phyloP scores from a whole-genome alignment of 2,329 filamentous ascomycete species.

The Herpotrichia juniperi region DNA sequence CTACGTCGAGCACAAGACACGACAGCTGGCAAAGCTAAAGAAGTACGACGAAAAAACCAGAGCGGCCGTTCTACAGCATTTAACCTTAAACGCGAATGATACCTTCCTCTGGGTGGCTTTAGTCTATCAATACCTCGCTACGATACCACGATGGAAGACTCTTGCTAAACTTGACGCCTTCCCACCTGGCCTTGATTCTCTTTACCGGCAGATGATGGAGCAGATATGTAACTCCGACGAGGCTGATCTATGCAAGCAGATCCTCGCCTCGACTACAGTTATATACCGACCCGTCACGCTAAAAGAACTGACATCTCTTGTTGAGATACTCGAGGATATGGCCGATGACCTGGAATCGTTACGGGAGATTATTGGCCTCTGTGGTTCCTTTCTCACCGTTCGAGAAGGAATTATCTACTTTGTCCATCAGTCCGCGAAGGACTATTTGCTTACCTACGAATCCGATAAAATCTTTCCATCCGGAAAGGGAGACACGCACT shows the following conservation, averaged over 20 bases:
- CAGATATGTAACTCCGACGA: conserved; percentile 31
- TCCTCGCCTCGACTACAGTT: conserved; percentile 23
- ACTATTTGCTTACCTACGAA: conserved; percentile 38
- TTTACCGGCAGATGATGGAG: conserved; percentile 33
- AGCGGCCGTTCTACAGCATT: background rate
- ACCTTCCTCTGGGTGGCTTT: too few relatives aligned
- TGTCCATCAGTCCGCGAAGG: conserved; percentile 53
- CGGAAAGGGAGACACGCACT: conserved; percentile 22
- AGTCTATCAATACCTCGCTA: conserved; percentile 41
- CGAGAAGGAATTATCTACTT: conserved; percentile 15
- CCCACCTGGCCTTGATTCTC: conserved; percentile 47
- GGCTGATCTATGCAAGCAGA: conserved; percentile 33
- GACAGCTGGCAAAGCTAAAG: too few relatives aligned
- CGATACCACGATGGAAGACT: conserved; percentile 14
- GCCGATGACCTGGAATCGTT: background rate
- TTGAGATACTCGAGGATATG: background rate
- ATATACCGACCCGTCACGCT: background rate
- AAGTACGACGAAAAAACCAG: too few relatives aligned
- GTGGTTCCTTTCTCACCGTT: background rate
- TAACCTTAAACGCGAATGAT: conserved; percentile 2
- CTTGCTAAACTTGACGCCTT: conserved; percentile 26
- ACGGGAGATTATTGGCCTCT: background rate
- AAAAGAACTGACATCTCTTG: background rate
- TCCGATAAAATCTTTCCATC: conserved; percentile 34
- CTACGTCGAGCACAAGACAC: too few relatives aligned